These are phyloP conservation scores for Botrytis medusae DNA, from an alignment of 2,329 filamentous ascomycete genomes.

Conservation along the genomic window DNA sequence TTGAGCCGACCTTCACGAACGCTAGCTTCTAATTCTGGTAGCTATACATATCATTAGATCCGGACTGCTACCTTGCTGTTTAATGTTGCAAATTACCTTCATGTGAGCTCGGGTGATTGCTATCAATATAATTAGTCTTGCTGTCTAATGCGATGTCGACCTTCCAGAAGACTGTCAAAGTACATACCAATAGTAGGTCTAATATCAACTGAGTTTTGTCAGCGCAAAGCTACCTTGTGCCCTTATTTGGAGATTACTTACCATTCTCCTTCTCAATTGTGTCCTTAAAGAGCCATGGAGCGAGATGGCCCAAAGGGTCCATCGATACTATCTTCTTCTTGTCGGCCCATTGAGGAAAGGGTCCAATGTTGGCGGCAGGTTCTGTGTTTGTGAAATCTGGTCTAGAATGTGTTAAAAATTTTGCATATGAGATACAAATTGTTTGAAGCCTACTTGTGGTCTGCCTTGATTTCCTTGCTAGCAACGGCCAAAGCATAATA, in stretches of 20 bases:
- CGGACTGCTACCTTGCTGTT: background rate
- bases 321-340: conserved; percentile 95
- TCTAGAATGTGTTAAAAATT: conserved; percentile 35
- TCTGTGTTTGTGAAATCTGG: conserved; percentile 83
- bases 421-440: background rate
- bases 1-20: conserved; percentile 75
- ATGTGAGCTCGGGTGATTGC: conserved; percentile 42
- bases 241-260: conserved; percentile 37
- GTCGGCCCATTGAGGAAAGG: conserved; percentile 86
- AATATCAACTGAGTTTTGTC: conserved; percentile 39
- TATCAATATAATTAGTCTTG: conserved; percentile 28
- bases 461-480: conserved; percentile 79
- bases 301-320: conserved; percentile 89
- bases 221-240: conserved; percentile 24
- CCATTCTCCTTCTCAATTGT: conserved; percentile 72
- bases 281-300: conserved; percentile 80
- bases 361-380: conserved; percentile 84
- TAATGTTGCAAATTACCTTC: conserved; percentile 34
- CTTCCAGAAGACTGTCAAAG: background rate
- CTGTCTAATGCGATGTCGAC: background rate
- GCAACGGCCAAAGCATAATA: conserved; percentile 93
- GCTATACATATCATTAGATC: conserved; percentile 41
- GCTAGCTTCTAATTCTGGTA: conserved; percentile 91
- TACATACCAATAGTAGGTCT: conserved; percentile 40
- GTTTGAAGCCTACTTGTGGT: conserved; percentile 60